Evolutionary conservation across 306 rosid species (phyloP).

Genomic region (Vigna reflexopilosa): DNA sequence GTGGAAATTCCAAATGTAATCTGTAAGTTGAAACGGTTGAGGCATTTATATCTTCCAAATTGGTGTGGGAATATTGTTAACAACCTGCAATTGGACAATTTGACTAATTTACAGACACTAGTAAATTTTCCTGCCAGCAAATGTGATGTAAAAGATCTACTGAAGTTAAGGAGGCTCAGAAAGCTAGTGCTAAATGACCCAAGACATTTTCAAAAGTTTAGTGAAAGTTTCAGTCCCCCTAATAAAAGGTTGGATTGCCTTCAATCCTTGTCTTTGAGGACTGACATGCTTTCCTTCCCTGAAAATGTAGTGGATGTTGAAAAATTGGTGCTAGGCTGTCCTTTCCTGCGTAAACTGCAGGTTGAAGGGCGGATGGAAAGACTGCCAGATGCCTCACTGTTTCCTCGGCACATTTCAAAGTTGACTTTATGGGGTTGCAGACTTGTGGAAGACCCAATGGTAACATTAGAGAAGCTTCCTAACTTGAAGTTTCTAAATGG

Average conservation of each 20-base stretch:
- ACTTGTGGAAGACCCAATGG: constrained; percentile 56
- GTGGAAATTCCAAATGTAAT: constrained; percentile 51
- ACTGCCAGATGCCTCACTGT: constrained; percentile 22
- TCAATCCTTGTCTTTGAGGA: constrained; percentile 49
- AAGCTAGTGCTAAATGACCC: constrained; percentile 59
- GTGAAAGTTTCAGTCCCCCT: constrained; percentile 44
- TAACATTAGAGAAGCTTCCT: constrained; percentile 51
- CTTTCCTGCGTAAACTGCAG: constrained; percentile 48
- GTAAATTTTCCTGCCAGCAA: constrained; percentile 59
- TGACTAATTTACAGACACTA: constrained; percentile 55
- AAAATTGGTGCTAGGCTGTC: constrained; percentile 54
- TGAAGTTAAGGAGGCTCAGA: constrained; percentile 49
- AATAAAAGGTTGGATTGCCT: constrained; percentile 40
- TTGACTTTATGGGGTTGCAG: constrained; percentile 45
- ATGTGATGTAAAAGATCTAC: constrained; percentile 47
- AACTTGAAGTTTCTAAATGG: constrained; percentile 51
- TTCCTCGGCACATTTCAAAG: constrained; percentile 49
- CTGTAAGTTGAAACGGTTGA: constrained; percentile 51
- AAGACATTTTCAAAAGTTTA: constrained; percentile 46
- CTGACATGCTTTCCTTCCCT: constrained; percentile 55
- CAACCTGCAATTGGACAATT: constrained; percentile 43
- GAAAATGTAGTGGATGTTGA: constrained; percentile 41
- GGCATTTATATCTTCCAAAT: constrained; percentile 67
- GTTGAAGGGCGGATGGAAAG: constrained; percentile 42
- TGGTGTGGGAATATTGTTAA: constrained; percentile 49